Percentiles rank a stretch among this genome's conserved stretches.
phyloP scores from a whole-genome alignment of 805 yeast genomes.

The Cyberlindnera lachancei region DNA sequence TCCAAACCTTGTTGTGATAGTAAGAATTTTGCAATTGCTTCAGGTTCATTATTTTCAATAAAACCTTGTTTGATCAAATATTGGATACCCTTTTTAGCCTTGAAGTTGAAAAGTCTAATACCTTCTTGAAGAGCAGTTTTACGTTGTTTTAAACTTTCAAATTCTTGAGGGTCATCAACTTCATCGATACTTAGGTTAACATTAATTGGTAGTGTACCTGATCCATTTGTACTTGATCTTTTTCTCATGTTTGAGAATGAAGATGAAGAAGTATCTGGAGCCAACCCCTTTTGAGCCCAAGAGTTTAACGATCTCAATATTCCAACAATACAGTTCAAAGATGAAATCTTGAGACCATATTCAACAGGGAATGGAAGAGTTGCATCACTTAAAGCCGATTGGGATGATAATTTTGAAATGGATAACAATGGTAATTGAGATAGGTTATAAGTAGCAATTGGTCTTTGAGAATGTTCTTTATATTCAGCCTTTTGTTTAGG shows the following conservation, averaged over 20 bases:
- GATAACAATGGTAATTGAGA: constrained; percentile 71
- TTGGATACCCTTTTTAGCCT: constrained; percentile 74
- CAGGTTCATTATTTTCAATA: constrained; percentile 52
- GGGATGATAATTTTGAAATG: constrained; percentile 49
- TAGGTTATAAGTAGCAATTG: constrained; percentile 67
- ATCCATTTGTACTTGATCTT: constrained; percentile 23
- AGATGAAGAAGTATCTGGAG: constrained; percentile 21
- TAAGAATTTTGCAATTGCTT: constrained; percentile 67
- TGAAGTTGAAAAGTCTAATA: constrained; percentile 70
- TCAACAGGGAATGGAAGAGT: constrained; percentile 59
- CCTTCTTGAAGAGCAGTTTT: constrained; percentile 79
- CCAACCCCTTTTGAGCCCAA: constrained; percentile 73
- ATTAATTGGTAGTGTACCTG: constrained; percentile 8
- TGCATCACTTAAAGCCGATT: constrained; percentile 47
- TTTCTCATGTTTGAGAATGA: constrained; percentile 14
- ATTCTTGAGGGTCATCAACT: constrained; percentile 71
- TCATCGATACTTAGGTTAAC: constrained; percentile 25
- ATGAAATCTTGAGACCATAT: constrained; percentile 74
- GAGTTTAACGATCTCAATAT: constrained; percentile 72
- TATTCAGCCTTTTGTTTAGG: constrained; percentile 55
- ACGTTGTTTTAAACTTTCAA: constrained; percentile 75
- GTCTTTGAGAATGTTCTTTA: constrained; percentile 42
- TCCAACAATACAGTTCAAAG: constrained; percentile 75
- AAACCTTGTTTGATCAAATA: constrained; percentile 57
- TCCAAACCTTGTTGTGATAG: constrained; percentile 71